phyloP scores from a whole-genome alignment of 768 basidiomycete genomes.

The Thelephora ganbajun region DNA sequence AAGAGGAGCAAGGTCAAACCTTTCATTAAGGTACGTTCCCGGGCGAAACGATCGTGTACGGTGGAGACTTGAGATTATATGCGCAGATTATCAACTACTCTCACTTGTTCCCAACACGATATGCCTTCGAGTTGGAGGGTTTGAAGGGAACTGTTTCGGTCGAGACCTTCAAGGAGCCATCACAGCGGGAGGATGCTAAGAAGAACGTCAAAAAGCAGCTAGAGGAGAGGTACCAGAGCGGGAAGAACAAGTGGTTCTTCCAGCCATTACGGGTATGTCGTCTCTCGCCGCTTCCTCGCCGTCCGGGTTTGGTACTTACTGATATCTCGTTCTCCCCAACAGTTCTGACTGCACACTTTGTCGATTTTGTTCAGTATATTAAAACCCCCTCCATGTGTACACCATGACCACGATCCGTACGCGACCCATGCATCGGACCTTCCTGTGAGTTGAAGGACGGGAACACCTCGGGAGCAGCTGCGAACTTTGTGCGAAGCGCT shows the following conservation, averaged over 20 bases:
- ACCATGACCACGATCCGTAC: constrained; percentile 14
- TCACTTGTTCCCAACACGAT: constrained; percentile 98
- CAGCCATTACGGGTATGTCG: constrained; percentile 59
- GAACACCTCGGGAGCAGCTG: background rate
- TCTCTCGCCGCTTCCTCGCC: too few species aligned
- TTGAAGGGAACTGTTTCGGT: constrained; percentile 74
- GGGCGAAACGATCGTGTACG: background rate
- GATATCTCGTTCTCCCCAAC: background rate
- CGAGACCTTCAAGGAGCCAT: constrained; percentile 96
- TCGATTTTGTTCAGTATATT: constrained; percentile 4
- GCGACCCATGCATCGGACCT: background rate
- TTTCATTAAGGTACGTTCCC: constrained; percentile 82
- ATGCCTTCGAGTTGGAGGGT: constrained; percentile 90
- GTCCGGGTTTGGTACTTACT: too few species aligned
- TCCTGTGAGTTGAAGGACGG: background rate
- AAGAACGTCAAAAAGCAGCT: constrained; percentile 93
- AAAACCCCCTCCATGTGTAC: constrained; percentile 25
- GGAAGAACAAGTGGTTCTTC: constrained; percentile 99
- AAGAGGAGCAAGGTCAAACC: constrained; percentile 96
- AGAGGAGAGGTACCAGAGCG: constrained; percentile 86
- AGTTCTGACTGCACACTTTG: constrained; percentile 22
- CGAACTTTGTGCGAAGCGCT: too few species aligned
- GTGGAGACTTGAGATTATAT: background rate
- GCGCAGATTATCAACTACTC: constrained; percentile 88
- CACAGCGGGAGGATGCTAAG: constrained; percentile 89